Conservation (phyloP, 108 stramenopile genomes). For the Pseudonitzschia multiseries region DNA sequence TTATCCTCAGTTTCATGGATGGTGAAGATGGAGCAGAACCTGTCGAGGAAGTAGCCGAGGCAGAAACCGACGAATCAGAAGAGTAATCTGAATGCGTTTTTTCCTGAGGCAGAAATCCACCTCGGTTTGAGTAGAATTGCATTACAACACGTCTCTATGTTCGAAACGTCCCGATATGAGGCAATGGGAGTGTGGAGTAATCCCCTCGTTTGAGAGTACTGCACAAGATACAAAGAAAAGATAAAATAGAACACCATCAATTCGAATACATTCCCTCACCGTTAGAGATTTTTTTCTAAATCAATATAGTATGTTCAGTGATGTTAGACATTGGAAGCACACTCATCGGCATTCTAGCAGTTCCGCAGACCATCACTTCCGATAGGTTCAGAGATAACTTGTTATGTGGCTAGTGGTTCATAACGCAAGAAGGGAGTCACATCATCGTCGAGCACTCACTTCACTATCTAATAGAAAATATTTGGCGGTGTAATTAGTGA, state of each 20-base stretch:
- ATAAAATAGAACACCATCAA: neutral
- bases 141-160: neutral
- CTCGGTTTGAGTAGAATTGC: neutral
- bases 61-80: neutral
- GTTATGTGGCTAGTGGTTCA: too few species aligned
- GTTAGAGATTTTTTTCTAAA: neutral
- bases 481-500: too few species aligned
- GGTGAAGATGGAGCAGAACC: neutral
- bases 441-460: too few species aligned
- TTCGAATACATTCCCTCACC: neutral
- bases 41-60: neutral
- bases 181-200: neutral
- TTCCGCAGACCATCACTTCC: too few species aligned
- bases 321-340: too few species aligned
- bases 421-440: too few species aligned
- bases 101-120: neutral
- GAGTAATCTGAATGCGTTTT: neutral
- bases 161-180: neutral
- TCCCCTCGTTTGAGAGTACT: neutral
- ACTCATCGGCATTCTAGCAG: too few species aligned
- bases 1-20: slow-evolving; percentile 36
- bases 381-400: too few species aligned
- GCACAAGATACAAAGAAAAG: neutral
- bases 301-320: too few species aligned
- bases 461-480: too few species aligned